phyloP scores from a whole-genome alignment of 352 stramenopile genomes.

The Phytopythium oedochilum region DNA sequence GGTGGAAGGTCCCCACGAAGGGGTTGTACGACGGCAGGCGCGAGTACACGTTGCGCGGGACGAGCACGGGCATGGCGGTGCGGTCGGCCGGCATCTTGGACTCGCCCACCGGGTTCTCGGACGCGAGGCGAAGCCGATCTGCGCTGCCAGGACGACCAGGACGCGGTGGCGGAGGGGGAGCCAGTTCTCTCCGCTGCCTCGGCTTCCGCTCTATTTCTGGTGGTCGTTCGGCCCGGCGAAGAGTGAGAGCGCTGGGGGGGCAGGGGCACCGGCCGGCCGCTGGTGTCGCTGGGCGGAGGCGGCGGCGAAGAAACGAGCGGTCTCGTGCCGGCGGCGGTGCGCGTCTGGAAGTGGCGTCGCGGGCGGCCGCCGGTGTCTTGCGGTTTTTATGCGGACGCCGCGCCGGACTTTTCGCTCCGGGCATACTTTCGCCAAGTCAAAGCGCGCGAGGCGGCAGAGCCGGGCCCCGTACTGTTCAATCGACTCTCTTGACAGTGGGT shows the following conservation, averaged over 20 bases:
- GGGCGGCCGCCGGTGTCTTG: too few species aligned
- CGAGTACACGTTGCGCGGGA: conserved; percentile 72
- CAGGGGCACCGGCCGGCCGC: too few species aligned
- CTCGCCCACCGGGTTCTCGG: neutral
- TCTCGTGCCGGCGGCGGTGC: neutral
- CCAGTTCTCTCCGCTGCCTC: neutral
- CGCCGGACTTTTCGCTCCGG: too few species aligned
- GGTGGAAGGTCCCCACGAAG: conserved; percentile 87
- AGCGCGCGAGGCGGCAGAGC: too few species aligned
- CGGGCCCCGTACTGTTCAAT: too few species aligned
- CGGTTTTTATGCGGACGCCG: too few species aligned
- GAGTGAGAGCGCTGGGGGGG: neutral
- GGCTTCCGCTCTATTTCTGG: conserved; percentile 4
- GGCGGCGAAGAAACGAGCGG: neutral
- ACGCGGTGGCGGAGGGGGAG: too few species aligned
- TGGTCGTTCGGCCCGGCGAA: neutral
- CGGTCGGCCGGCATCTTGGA: conserved; percentile 5
- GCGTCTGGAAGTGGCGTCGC: conserved; percentile 2
- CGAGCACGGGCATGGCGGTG: conserved; percentile 17
- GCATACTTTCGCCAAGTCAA: too few species aligned
- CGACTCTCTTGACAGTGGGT: too few species aligned
- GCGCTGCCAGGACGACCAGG: neutral
- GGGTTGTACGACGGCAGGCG: conserved; percentile 85
- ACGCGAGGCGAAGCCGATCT: neutral
- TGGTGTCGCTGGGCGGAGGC: neutral